Evolutionary conservation across 176 grass and related monocot genomes (phyloP).

Genomic region (Zea luxurians): DNA sequence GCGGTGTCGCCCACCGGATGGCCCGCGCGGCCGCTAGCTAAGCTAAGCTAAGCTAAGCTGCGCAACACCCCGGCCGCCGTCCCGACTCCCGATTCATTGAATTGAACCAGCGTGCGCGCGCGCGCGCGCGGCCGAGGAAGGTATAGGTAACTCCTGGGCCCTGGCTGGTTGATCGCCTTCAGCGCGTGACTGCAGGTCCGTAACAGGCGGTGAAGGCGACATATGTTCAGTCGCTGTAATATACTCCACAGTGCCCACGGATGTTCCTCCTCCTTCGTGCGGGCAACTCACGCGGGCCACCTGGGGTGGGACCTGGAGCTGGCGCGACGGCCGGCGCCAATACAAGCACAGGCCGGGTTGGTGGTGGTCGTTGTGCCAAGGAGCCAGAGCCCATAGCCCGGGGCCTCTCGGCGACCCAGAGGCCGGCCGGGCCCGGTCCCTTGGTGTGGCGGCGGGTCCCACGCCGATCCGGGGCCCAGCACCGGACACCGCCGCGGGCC

Average conservation of each 20-base stretch:
- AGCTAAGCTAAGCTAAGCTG: no score
- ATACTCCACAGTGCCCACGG: no score
- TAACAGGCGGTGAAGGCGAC: no score
- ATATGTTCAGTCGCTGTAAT: background rate
- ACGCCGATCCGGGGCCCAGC: background rate
- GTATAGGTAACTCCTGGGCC: no score
- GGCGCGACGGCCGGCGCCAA: no score
- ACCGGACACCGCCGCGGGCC: background rate
- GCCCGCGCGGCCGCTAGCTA: no score
- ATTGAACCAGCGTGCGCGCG: background rate
- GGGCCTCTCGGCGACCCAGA: constrained; percentile 19
- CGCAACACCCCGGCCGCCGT: no score
- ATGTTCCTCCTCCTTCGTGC: background rate
- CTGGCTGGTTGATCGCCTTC: no score
- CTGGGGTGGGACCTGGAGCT: no score
- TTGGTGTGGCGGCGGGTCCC: background rate
- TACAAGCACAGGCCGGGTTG: background rate
- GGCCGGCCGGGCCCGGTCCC: background rate
- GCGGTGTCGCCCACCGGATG: background rate
- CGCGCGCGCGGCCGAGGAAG: no score
- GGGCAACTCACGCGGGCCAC: no score
- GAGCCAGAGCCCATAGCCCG: background rate
- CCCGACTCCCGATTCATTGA: background rate
- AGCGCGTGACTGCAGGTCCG: no score
- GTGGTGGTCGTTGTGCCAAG: background rate